phyloP scores from a whole-genome alignment of 2,329 filamentous ascomycete genomes.

The Calonectria honghensis region DNA sequence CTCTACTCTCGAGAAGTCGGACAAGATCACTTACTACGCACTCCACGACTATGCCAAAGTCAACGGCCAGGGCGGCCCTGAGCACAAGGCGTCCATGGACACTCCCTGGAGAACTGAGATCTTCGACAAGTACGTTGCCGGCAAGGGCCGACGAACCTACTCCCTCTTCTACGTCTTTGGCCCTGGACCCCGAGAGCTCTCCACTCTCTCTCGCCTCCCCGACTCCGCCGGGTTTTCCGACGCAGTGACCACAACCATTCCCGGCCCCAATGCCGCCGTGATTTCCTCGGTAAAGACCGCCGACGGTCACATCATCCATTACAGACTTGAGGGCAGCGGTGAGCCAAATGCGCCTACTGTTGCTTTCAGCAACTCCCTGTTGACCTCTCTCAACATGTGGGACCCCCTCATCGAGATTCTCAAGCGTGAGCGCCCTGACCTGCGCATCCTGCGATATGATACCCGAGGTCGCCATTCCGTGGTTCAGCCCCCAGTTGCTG shows the following conservation, averaged over 20 bases:
- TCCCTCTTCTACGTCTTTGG: conserved; percentile 88
- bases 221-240: conserved; percentile 72
- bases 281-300: conserved; percentile 80
- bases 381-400: conserved; percentile 89
- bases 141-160: conserved; percentile 77
- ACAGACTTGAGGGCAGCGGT: conserved; percentile 83
- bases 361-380: conserved; percentile 86
- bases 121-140: conserved; percentile 74
- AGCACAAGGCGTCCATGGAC: conserved; percentile 77
- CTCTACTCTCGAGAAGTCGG: conserved; percentile 74
- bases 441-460: conserved; percentile 86
- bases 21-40: conserved; percentile 73
- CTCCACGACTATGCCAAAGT: conserved; percentile 83
- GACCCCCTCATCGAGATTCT: conserved; percentile 81
- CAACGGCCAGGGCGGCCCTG: conserved; percentile 80
- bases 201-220: conserved; percentile 71
- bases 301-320: conserved; percentile 82
- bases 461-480: conserved; percentile 79
- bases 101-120: conserved; percentile 79
- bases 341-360: conserved; percentile 81
- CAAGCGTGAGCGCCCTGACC: conserved; percentile 74
- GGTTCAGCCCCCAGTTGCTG: conserved; percentile 68
- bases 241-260: conserved; percentile 72
- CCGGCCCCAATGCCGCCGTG: conserved; percentile 72
- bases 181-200: conserved; percentile 81